These are phyloP conservation scores for Sporobolus alterniflorus DNA, from an alignment of 202 grass and related monocot species.

Conservation along the genomic window DNA sequence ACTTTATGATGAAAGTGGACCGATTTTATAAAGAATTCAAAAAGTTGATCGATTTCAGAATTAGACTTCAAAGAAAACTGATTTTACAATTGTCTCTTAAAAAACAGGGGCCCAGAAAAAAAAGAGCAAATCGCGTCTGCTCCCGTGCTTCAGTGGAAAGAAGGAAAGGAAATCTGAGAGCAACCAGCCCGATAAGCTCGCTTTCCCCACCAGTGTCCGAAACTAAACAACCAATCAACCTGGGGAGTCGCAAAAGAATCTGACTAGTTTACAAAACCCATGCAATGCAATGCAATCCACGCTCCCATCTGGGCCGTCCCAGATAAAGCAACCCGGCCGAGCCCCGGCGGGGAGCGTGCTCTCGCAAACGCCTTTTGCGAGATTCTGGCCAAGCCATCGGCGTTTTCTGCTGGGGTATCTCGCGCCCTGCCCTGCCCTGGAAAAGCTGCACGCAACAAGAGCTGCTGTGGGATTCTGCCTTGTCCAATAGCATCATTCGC, in stretches of 20 bases:
- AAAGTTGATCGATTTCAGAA: too few relatives aligned
- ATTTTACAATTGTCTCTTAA: background rate
- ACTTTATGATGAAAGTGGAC: too few relatives aligned
- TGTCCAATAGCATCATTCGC: constrained; percentile 19
- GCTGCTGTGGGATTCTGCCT: constrained; percentile 21
- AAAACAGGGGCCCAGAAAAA: background rate
- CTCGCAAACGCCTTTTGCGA: constrained; percentile 32
- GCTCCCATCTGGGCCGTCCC: background rate
- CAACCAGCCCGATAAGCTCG: background rate
- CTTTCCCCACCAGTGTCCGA: background rate
- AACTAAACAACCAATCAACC: constrained; percentile 28
- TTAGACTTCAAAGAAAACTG: too few relatives aligned
- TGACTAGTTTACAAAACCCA: background rate
- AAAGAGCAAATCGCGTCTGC: background rate
- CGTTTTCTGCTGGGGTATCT: background rate
- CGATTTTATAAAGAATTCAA: too few relatives aligned
- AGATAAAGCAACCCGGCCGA: constrained; percentile 5
- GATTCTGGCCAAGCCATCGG: constrained; percentile 49
- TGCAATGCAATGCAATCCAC: constrained; percentile 55
- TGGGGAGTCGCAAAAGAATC: constrained; percentile 2
- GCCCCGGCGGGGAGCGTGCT: constrained; percentile 25
- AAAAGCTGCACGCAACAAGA: background rate
- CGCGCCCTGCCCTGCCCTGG: background rate
- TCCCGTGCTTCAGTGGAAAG: constrained; percentile 20
- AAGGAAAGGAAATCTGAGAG: constrained; percentile 36